Conservation (phyloP, 345 rosid genomes). For the Hibiscus mutabilis region DNA sequence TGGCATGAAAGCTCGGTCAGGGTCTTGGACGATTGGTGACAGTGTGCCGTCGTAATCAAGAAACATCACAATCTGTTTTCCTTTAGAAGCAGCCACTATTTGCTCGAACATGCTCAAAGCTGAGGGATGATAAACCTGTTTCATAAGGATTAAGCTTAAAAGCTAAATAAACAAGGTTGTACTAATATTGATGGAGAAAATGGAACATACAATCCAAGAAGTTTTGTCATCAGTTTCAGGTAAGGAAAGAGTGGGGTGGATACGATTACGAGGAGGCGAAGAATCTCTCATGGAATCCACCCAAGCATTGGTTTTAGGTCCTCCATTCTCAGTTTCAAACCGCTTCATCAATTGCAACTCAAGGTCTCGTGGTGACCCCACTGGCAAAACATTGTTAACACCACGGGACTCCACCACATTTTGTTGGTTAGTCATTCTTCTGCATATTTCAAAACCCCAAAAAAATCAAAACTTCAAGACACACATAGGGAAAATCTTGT, state of each 20-base stretch:
- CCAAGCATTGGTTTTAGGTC: conserved; percentile 44
- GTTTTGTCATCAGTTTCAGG: conserved; percentile 29
- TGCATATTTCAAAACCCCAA: neutral
- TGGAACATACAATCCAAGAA: conserved; percentile 62
- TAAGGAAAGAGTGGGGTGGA: conserved; percentile 24
- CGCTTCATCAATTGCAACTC: conserved; percentile 31
- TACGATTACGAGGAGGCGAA: conserved; percentile 63
- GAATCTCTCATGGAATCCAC: conserved; percentile 85
- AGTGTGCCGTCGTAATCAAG: conserved; percentile 96
- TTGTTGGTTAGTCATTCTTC: conserved; percentile 63
- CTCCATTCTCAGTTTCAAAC: conserved; percentile 38
- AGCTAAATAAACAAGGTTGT: neutral
- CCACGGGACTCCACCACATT: conserved; percentile 47
- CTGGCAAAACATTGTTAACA: conserved; percentile 30
- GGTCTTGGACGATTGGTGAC: conserved; percentile 89
- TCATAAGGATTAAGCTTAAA: neutral
- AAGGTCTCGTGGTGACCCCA: conserved; percentile 24
- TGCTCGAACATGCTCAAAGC: conserved; percentile 71
- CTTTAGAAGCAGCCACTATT: conserved; percentile 48
- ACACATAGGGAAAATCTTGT: no score
- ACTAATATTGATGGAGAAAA: neutral
- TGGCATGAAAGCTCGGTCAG: conserved; percentile 88
- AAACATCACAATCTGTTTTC: conserved; percentile 83
- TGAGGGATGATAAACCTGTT: conserved; percentile 73
- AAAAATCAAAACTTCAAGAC: neutral